Evolutionary conservation across 805 yeast species (phyloP), one percentile per base, ranked within the genome.

Genomic region (Candida railenensis): DNA sequence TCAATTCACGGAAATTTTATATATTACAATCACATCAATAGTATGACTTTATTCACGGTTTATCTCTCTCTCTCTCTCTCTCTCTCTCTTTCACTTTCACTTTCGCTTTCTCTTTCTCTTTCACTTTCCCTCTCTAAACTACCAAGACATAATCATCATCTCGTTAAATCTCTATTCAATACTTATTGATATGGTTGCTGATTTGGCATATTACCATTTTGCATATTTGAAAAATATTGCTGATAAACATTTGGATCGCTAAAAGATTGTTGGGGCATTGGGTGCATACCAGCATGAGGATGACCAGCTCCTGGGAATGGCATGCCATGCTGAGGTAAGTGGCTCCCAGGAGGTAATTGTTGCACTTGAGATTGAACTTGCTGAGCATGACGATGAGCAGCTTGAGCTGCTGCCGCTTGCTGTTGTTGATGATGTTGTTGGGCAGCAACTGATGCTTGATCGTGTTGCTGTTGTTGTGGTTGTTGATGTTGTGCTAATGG

Each of bases 171-270:
- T 7, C 14, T 14, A 8, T 16, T 16, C 7, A 34, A 42, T 25
- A 5, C 22, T 54, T 67, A 78, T 61, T 80, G 84, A 56, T 76
- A 78, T 62, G 78, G 85, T 61, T 79, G 85, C 53, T 72, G 76
- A 14, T 36, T 72, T 41, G 69, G 76, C 47, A 71, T 59, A 59
- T 67, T 71, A 41, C 74, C 73, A 48, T 77, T 74, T 61, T 76
- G 79, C 62, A 78, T 73, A 53, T 73, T 78, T 53, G 78, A 75
- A 58, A 83, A 80, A 63, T 82, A 83, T 53, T 81, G 85, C 63
- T 81, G 83, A 55, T 82, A 82, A 44, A 80, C 85, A 52, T 78
- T 81, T 42, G 78, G 77, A 53, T 76, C 79, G 51, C 77, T 65
- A 53, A 76, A 79, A 41, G 74, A 73, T 54, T 67, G 72, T 21